phyloP scores from a whole-genome alignment of 2,329 filamentous ascomycete genomes.

The Fonsecaea multimorphosa region DNA sequence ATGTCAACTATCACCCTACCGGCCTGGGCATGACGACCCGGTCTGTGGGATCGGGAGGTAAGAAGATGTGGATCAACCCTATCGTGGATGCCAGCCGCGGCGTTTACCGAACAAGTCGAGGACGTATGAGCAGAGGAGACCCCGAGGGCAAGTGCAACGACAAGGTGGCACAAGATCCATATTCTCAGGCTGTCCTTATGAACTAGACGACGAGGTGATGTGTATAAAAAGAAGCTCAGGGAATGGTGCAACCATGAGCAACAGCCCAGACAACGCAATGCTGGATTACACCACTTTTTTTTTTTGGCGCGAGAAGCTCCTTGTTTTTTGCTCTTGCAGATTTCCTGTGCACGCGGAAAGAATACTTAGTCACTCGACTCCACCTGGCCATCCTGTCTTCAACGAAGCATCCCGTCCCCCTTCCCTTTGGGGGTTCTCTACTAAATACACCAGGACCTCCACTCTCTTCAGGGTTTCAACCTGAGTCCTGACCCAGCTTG shows the following conservation, averaged over 20 bases:
- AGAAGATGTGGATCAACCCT: constrained; percentile 26
- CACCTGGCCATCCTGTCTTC: neutral
- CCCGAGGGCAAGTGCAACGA: constrained; percentile 22
- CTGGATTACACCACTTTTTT: neutral
- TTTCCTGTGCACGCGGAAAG: neutral
- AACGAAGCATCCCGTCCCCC: neutral
- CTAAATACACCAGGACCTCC: neutral
- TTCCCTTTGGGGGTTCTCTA: neutral
- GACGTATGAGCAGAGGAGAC: constrained; percentile 19
- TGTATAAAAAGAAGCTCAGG: neutral
- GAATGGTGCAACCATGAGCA: neutral
- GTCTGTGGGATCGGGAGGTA: constrained; percentile 10
- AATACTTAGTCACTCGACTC: neutral
- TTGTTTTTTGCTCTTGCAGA: neutral
- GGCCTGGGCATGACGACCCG: constrained; percentile 22
- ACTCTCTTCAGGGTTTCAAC: neutral
- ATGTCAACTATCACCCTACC: constrained; percentile 47
- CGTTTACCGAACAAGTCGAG: constrained; percentile 11
- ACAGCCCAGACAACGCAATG: neutral
- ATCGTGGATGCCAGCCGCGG: constrained; percentile 26
- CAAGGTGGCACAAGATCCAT: constrained; percentile 15
- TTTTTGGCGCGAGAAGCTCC: neutral
- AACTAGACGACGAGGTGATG: neutral
- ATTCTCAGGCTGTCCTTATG: neutral
- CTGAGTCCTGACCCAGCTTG: no score